phyloP scores from a whole-genome alignment of 768 basidiomycete species.

The Tricholoma furcatifolium region DNA sequence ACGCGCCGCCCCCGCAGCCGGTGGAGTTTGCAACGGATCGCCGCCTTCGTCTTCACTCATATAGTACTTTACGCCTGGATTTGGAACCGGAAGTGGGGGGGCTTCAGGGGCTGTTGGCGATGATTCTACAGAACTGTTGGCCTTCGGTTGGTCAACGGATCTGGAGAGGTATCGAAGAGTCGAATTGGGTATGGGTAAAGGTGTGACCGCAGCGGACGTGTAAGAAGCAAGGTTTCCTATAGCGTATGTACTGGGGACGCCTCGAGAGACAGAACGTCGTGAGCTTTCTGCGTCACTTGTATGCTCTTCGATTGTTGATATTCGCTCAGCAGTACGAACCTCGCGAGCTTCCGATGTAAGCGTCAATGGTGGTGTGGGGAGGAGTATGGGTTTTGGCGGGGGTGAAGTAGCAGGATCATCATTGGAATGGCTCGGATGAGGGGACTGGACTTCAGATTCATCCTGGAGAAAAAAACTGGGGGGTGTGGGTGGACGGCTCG shows the following conservation, averaged over 20 bases:
- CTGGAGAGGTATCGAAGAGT: slow-evolving; percentile 14
- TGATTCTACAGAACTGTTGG: neutral
- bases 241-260: slow-evolving; percentile 1
- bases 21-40: slow-evolving; percentile 12
- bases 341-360: slow-evolving; percentile 26
- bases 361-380: slow-evolving; percentile 38
- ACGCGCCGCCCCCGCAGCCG: slow-evolving; percentile 6
- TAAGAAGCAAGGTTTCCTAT: slow-evolving; percentile 2
- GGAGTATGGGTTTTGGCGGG: slow-evolving; percentile 24
- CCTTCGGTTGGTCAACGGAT: neutral
- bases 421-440: slow-evolving; percentile 27
- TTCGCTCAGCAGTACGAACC: slow-evolving; percentile 15
- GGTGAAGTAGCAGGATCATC: slow-evolving; percentile 24
- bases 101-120: slow-evolving; percentile 3
- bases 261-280: neutral
- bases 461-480: slow-evolving; percentile 40
- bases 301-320: slow-evolving; percentile 21
- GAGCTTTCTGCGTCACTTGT: slow-evolving; percentile 11
- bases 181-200: slow-evolving; percentile 19
- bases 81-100: slow-evolving; percentile 26
- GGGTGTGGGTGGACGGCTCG: slow-evolving; percentile 33
- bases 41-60: slow-evolving; percentile 11
- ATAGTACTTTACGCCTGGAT: slow-evolving; percentile 16
- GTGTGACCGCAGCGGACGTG: slow-evolving; percentile 16
- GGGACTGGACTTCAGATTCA: slow-evolving; percentile 27